phyloP scores from a whole-genome alignment of 148 eudicot species.

The Heliosperma pusillum region DNA sequence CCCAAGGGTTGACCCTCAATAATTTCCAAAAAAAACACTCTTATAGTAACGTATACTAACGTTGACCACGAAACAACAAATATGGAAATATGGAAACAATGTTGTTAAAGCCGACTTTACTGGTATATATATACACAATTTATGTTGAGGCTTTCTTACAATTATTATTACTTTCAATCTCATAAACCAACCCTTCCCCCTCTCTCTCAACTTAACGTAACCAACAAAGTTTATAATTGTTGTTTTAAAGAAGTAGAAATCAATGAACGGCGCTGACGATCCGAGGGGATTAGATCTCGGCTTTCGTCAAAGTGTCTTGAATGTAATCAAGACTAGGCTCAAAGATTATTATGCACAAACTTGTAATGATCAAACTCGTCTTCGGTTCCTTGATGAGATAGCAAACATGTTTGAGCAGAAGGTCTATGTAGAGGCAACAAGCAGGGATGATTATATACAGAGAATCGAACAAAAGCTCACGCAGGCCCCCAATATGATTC shows the following conservation, averaged over 20 bases:
- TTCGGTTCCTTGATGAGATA: not conserved
- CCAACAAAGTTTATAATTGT: not conserved
- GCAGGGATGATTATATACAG: constrained; percentile 19
- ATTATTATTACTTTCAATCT: too few species aligned
- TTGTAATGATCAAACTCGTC: not conserved
- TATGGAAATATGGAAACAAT: too few species aligned
- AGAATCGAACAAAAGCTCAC: constrained; percentile 2
- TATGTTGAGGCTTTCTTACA: too few species aligned
- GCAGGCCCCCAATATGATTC: not conserved
- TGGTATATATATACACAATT: too few species aligned
- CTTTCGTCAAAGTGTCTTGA: not conserved
- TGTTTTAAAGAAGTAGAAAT: not conserved
- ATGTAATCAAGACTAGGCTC: not conserved
- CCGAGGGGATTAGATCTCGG: not conserved
- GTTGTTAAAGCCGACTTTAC: too few species aligned
- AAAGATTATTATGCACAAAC: not conserved
- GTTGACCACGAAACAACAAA: too few species aligned
- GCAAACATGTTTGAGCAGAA: constrained; percentile 13
- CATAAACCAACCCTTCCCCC: too few species aligned
- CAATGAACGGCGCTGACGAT: not conserved
- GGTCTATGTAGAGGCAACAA: constrained; percentile 14
- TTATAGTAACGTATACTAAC: too few species aligned
- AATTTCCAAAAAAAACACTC: too few species aligned
- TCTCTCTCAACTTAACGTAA: too few species aligned
- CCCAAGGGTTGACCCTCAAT: too few species aligned